Percentiles rank a stretch among this genome's conserved stretches.
These are phyloP conservation scores for Perkinsus chesapeaki DNA, from an alignment of 169 alveolate genomes.

Conservation along the genomic window DNA sequence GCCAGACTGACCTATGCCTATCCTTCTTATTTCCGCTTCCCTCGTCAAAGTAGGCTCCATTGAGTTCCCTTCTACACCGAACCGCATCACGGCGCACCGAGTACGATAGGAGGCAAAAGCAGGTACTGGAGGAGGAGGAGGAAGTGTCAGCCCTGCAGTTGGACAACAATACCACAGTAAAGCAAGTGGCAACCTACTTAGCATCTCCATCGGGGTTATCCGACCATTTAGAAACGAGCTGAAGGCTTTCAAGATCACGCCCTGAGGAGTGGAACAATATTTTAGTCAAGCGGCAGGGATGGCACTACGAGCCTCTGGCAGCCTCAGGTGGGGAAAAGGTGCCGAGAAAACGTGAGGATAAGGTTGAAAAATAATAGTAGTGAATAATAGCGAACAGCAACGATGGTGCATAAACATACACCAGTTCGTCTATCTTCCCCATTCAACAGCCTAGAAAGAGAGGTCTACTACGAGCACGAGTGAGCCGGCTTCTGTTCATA, in stretches of 20 bases:
- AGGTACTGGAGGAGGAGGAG: not conserved
- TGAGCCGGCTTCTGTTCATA: too few species aligned
- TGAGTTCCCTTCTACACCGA: not conserved
- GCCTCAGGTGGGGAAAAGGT: too few species aligned
- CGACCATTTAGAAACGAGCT: not conserved
- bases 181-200: not conserved
- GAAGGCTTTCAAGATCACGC: not conserved
- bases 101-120: not conserved
- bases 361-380: too few species aligned
- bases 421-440: too few species aligned
- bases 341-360: too few species aligned
- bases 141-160: not conserved
- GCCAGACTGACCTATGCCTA: not conserved
- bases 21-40: not conserved
- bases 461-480: too few species aligned
- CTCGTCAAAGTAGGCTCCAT: not conserved
- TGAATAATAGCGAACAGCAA: too few species aligned
- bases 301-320: not conserved
- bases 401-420: too few species aligned
- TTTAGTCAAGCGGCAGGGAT: not conserved
- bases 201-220: not conserved
- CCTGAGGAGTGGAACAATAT: not conserved
- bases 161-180: not conserved
- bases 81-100: not conserved
- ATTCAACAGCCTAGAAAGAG: too few species aligned